Evolutionary conservation across 202 grass and related monocot genomes (phyloP).

Genomic region (Bolboschoenoplectus hybrid): DNA sequence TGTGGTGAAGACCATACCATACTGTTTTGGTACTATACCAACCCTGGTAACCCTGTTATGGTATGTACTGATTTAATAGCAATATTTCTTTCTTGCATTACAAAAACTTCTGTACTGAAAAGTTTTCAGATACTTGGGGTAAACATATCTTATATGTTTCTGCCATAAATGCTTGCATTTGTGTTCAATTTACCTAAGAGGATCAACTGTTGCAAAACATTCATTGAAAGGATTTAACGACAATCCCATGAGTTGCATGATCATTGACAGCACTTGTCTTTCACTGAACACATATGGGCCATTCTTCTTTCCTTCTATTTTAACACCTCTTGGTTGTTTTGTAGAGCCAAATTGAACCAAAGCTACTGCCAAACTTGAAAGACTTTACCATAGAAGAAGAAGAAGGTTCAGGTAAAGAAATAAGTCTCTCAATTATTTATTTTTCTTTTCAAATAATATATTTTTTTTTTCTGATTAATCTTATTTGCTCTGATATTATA

Average conservation of each 20-base stretch:
- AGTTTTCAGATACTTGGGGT: not conserved
- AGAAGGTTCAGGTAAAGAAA: constrained; percentile 87
- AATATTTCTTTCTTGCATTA: not conserved
- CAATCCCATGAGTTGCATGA: not conserved
- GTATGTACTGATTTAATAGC: not conserved
- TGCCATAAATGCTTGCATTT: constrained; percentile 12
- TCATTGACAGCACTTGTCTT: not conserved
- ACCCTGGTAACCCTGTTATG: not conserved
- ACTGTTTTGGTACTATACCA: not conserved
- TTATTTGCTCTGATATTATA: constrained; percentile 10
- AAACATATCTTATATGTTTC: not conserved
- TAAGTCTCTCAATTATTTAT: constrained; percentile 2
- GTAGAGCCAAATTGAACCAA: constrained; percentile 55
- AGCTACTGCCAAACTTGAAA: constrained; percentile 66
- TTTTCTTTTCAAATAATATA: constrained; percentile 21
- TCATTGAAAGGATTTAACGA: not conserved
- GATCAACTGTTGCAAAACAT: not conserved
- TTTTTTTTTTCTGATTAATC: constrained; percentile 13
- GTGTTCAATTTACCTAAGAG: constrained; percentile 27
- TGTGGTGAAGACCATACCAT: not conserved
- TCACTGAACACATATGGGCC: not conserved
- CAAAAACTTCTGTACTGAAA: not conserved
- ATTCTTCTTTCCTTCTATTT: constrained; percentile 33
- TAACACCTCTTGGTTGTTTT: constrained; percentile 37
- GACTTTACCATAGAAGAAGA: constrained; percentile 80